Evolutionary conservation across 148 eudicot genomes (phyloP).

Genomic region (Rhododendron ferrugineum): DNA sequence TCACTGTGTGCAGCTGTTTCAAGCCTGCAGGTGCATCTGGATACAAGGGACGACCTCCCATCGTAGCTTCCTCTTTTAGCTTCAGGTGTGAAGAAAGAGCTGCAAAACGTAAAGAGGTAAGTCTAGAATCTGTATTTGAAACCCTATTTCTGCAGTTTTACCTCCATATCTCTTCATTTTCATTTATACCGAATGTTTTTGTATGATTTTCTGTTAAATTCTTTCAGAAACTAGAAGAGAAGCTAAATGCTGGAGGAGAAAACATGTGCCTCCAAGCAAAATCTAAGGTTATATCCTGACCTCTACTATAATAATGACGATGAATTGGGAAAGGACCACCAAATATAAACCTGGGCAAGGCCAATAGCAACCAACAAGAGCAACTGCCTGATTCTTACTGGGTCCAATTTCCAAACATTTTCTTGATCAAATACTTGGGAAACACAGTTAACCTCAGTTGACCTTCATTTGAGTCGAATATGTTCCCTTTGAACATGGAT

Average conservation of each 20-base stretch:
- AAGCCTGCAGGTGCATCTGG: conserved; percentile 28
- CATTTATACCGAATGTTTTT: background rate
- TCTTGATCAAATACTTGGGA: background rate
- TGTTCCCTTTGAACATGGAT: background rate
- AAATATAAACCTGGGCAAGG: background rate
- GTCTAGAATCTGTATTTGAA: background rate
- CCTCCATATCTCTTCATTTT: background rate
- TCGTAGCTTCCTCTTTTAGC: conserved; percentile 43
- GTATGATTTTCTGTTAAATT: conserved; percentile 22
- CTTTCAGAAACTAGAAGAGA: conserved; percentile 43
- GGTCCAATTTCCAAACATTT: background rate
- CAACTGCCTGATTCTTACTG: background rate
- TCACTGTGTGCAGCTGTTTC: conserved; percentile 22
- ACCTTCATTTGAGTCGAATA: background rate
- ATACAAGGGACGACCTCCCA: conserved; percentile 30
- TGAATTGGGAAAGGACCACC: background rate
- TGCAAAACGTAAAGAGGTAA: conserved; percentile 70
- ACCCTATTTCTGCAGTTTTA: background rate
- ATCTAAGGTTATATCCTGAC: conserved; percentile 37
- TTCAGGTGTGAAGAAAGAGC: conserved; percentile 84
- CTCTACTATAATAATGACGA: background rate
- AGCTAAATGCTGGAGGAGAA: conserved; percentile 31
- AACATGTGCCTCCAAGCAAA: conserved; percentile 33
- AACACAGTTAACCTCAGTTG: background rate
- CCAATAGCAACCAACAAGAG: background rate